phyloP scores from a whole-genome alignment of 2,329 filamentous ascomycete species.

The Colletotrichum coccodes region DNA sequence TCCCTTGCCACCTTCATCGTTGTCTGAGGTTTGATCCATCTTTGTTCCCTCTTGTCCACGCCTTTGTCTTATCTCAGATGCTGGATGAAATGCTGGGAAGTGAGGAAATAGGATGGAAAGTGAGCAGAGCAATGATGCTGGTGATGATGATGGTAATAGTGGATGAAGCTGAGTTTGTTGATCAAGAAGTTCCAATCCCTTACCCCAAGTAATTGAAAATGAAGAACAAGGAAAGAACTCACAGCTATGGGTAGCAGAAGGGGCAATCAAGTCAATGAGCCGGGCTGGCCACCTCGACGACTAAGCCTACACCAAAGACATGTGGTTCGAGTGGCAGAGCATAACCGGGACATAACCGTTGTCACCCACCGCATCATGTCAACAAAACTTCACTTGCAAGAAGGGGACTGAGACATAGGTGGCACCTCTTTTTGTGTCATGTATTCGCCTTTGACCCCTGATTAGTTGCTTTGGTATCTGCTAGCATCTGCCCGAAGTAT shows the following conservation, averaged over 20 bases:
- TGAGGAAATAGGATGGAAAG: no score
- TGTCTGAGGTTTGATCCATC: not conserved
- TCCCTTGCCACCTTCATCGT: not conserved
- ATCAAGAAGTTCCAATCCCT: no score
- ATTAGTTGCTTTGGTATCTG: not conserved
- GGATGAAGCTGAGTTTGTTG: no score
- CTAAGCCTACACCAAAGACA: not conserved
- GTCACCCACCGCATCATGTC: not conserved
- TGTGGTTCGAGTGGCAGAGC: not conserved
- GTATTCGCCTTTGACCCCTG: not conserved
- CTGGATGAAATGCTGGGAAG: no score
- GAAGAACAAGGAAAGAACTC: no score
- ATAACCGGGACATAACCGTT: not conserved
- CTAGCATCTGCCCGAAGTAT: slow-evolving; percentile 31
- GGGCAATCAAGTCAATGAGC: not conserved
- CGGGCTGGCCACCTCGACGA: not conserved
- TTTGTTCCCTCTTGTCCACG: not conserved
- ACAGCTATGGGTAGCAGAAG: not conserved
- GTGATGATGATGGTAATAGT: no score
- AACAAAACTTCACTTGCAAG: not conserved
- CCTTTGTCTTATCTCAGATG: no score
- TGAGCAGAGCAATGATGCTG: no score
- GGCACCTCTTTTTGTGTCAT: no score
- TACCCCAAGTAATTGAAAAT: not conserved
- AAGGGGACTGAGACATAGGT: not conserved